Evolutionary conservation across 2,329 filamentous ascomycete genomes (phyloP), one percentile per base, ranked within the genome.

Genomic region (Scortechinia acanthostroma): DNA sequence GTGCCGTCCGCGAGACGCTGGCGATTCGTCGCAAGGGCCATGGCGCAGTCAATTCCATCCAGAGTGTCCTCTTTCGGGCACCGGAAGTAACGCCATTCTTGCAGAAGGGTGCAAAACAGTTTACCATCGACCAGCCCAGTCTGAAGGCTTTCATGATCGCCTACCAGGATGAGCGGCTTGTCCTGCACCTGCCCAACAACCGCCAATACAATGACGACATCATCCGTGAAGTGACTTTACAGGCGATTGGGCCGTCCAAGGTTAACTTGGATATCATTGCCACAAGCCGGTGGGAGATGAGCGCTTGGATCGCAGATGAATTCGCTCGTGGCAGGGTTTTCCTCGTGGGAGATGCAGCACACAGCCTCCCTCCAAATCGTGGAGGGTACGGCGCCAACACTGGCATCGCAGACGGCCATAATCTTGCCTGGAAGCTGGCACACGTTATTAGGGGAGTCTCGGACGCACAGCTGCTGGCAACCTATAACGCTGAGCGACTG

Each of bases 271-370:
- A 30, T 10, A 30, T 30, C 10, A 30, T 30, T n/a, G n/a, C 25
- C 10, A 30, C 10, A 30, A n/a, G 25, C 25, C 25, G n/a, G n/a
- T 30, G 25, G 25, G 25, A 30, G 25, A 10, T 30, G 10, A 30
- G 10, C 10, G 25, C 25, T 30, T n/a, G 10, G 10, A n/a, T 30
- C 10, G 25, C 25, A 10, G 25, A 30, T n/a, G n/a, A 10, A 10
- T 30, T 30, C 25, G 10, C 10, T 10, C n/a, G 10, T 30, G 25
- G 25, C n/a, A 10, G 25, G 10, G n/a, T 30, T n/a, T 30, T 30
- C 68, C 76, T 53, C 76, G 76, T 49, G 73, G 25, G 25, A 10
- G 25, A 30, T 30, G 25, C 25, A 10, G 25, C 25, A 10, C 25
- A 30, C n/a, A 30, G 10, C n/a, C 25, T 30, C 25, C 25, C 25